Base-by-base conservation (phyloP, 2,329 filamentous ascomycete species). In the Chaetomium sp. region DNA sequence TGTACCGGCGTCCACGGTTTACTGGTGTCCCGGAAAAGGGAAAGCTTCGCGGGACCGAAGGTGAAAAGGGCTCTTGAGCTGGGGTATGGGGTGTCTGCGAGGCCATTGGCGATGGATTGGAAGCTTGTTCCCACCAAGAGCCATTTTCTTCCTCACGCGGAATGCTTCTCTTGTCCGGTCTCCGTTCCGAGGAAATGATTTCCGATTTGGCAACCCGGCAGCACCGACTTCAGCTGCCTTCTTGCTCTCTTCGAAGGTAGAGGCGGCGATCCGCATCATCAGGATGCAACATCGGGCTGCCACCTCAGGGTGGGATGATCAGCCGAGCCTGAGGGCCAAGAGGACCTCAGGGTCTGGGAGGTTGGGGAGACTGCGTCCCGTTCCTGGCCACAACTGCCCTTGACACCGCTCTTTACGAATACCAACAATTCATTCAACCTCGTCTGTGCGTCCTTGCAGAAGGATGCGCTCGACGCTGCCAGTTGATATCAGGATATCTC, bases 261-360 rank as follows among this genome's bases (percentile, higher is more conserved):
- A 27, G 19, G 41, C 47, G 45, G 38, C 45, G 49, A 52, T 58
- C 54, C 37, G n/a, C 55, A 40, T 14, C 36, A 34, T 52, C 49
- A 56, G 36, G 51, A 47, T 43, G 38, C 43, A 19, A 41, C 19
- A 49, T 53, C 52, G 52, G 44, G 52, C 47, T 60, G 58, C 36
- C 40, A 52, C 55, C 55, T 53, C 38, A 35, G 46, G 12, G 40
- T 46, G 40, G 54, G 51, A 48, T 53, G 53, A 60, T 56, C 47
- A 51, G 27, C 49, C 52, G 19, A 27, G 19, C 19, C 19, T 35
- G 34, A 43, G 44, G 14, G 9, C 8, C 33, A 12, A 43, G 49
- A 42, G 27, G 49, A 44, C 19, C 27, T 40, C 47, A 14, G 33
- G 41, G 37, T 5, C 32, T 6, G 36, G 19, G 42, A 40, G 42